Base-by-base conservation (phyloP, 129 eudicot genomes). In the Flaveria linearis region DNA sequence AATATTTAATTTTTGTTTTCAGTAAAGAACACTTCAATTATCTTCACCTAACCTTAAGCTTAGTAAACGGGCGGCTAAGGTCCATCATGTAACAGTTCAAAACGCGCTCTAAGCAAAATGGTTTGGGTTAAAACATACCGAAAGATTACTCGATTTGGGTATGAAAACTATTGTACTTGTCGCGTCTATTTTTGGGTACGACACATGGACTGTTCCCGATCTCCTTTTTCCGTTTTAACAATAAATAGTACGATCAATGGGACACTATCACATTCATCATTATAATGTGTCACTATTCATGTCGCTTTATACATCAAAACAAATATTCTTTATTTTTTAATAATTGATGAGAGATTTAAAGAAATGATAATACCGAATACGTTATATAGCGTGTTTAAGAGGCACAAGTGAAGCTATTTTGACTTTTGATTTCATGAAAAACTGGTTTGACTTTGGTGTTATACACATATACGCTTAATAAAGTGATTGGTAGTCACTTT, bases 161-260 rank as follows among this genome's bases (percentile, higher is more conserved):
- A 8, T n/a, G 70, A 28, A 67, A 80, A 80, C 42, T 25, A 46
- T 65, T 45, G 84, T 55, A 73, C 75, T 66, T 68, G 79, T 55
- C 53, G 17, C 64, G 28, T 15, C 79, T 73, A 80, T 66, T 65
- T 73, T 55, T 66, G 69, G 84, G 26, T 66, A 55, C 61, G 79
- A 80, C 79, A 80, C 79, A 73, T 80, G 84, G 79, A 73, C 30
- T 73, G 79, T 73, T 62, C 75, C 79, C 42, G 52, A 80, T 67
- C 51, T 66, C 69, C 74, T 53, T 69, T 77, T 56, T 22, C 76
- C 22, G 14, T 72, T 80, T 73, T 45, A 72, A 72, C 62, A 16
- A 42, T 45, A 41, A 78, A 7, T 33, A 43, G 83, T 41, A 77
- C 75, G 28, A 53, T 41, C 14, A 68, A 68, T 39, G 55, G 76